These are phyloP conservation scores for Trichoderma polysporum DNA, from an alignment of 2,329 filamentous ascomycete genomes.

Conservation along the genomic window DNA sequence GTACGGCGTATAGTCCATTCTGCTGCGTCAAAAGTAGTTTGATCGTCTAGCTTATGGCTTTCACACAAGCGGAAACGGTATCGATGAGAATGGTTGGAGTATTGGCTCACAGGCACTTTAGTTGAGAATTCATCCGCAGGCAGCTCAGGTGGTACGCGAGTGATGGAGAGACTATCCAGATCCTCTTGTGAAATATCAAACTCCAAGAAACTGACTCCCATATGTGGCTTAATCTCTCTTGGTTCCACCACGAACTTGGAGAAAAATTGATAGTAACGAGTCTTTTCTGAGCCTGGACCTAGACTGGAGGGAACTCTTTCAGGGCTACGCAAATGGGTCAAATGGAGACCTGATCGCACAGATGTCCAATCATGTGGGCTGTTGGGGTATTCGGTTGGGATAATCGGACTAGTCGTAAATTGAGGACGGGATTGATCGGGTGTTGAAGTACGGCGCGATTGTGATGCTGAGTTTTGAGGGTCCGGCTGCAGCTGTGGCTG, in stretches of 20 bases:
- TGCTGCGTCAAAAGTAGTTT: constrained; percentile 39
- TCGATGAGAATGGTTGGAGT: constrained; percentile 54
- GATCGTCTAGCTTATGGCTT: constrained; percentile 7
- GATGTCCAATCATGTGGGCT: constrained; percentile 44
- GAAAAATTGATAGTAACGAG: constrained; percentile 58
- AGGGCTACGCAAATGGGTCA: constrained; percentile 50
- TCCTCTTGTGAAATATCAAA: constrained; percentile 47
- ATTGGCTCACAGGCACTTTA: constrained; percentile 39
- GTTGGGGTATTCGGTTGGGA: constrained; percentile 40
- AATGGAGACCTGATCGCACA: constrained; percentile 45
- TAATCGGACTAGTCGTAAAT: neutral
- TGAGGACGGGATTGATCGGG: neutral
- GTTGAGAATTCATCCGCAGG: constrained; percentile 26
- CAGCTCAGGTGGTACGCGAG: constrained; percentile 27
- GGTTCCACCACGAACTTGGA: constrained; percentile 52
- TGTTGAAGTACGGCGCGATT: neutral
- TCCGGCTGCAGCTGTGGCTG: neutral
- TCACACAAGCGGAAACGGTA: constrained; percentile 69
- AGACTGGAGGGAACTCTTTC: constrained; percentile 37
- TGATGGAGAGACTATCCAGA: constrained; percentile 37
- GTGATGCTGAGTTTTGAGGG: neutral
- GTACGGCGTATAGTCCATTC: constrained; percentile 65
- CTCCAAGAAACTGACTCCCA: constrained; percentile 41
- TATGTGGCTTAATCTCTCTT: constrained; percentile 36
- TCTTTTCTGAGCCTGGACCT: constrained; percentile 20